phyloP scores from a whole-genome alignment of 768 basidiomycete genomes.

The Calvatia gigantea region DNA sequence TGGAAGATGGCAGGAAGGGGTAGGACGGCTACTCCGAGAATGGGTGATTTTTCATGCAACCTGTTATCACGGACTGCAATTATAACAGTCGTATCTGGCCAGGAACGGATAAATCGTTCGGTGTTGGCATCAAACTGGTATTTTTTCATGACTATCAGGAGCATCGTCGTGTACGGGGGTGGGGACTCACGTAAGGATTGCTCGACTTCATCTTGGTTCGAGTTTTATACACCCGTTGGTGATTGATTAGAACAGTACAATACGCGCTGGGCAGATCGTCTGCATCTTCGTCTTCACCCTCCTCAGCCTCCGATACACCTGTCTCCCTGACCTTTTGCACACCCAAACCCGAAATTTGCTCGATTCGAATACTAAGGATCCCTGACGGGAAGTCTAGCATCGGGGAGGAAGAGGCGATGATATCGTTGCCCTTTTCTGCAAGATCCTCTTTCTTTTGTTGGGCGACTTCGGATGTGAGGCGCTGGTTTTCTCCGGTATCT shows the following conservation, averaged over 20 bases:
- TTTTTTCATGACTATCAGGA: no score
- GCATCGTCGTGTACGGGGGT: not conserved
- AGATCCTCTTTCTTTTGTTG: conserved; percentile 35
- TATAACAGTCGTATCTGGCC: conserved; percentile 53
- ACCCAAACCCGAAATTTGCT: conserved; percentile 63
- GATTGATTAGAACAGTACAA: conserved; percentile 45
- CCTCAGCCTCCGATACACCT: conserved; percentile 49
- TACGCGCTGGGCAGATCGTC: conserved; percentile 65
- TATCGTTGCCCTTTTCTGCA: conserved; percentile 33
- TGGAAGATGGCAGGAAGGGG: conserved; percentile 42
- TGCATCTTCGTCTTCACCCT: conserved; percentile 55
- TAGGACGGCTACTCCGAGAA: conserved; percentile 69
- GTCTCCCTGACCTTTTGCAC: conserved; percentile 50
- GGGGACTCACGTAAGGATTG: conserved; percentile 38
- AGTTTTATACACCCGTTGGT: conserved; percentile 41
- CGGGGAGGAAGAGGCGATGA: conserved; percentile 47
- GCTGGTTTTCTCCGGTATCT: conserved; percentile 40
- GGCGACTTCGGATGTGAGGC: conserved; percentile 26
- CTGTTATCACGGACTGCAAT: conserved; percentile 63
- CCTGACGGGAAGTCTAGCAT: conserved; percentile 63
- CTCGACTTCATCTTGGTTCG: conserved; percentile 42
- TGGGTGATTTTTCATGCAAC: conserved; percentile 57
- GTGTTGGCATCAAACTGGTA: conserved; percentile 58
- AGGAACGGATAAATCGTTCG: conserved; percentile 67
- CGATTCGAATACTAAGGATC: conserved; percentile 60